phyloP scores from a whole-genome alignment of 2,329 filamentous ascomycete species.

The Sporothrix curviconia region DNA sequence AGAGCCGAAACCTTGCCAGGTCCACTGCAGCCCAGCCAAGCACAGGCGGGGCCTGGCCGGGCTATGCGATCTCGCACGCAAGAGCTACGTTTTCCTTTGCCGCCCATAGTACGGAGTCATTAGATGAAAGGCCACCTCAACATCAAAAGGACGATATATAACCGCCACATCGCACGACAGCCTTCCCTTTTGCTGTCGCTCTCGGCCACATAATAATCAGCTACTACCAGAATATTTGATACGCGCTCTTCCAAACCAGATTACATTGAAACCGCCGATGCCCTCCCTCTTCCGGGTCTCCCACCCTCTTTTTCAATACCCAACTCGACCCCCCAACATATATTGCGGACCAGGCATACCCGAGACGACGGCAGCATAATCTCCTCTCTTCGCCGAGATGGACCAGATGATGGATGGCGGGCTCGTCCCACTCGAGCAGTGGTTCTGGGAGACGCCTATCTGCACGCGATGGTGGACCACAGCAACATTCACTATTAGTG shows the following conservation, averaged over 20 bases:
- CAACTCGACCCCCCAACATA: too few relatives aligned
- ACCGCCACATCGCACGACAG: not conserved
- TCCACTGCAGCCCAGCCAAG: not conserved
- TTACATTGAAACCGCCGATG: too few relatives aligned
- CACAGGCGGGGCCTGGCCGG: not conserved
- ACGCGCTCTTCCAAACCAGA: too few relatives aligned
- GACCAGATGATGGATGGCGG: conserved; percentile 50
- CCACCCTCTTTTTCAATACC: too few relatives aligned
- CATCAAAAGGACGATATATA: conserved; percentile 6
- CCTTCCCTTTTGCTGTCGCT: too few relatives aligned
- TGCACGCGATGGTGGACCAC: conserved; percentile 97
- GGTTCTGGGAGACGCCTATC: conserved; percentile 98
- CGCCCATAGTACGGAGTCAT: not conserved
- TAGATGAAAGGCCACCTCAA: conserved; percentile 18
- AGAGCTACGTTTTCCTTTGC: not conserved
- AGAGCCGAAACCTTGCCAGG: too few relatives aligned
- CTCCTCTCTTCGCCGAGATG: conserved; percentile 33
- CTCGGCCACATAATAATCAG: not conserved
- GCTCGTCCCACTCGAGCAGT: conserved; percentile 75
- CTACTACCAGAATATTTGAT: too few relatives aligned
- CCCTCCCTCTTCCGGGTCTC: too few relatives aligned
- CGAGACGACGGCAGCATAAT: not conserved
- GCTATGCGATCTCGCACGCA: not conserved
- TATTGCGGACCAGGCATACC: too few relatives aligned
- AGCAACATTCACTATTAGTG: conserved; percentile 78